Base-by-base conservation (phyloP, 257 asterid genomes). In the Penstemon davidsonii region DNA sequence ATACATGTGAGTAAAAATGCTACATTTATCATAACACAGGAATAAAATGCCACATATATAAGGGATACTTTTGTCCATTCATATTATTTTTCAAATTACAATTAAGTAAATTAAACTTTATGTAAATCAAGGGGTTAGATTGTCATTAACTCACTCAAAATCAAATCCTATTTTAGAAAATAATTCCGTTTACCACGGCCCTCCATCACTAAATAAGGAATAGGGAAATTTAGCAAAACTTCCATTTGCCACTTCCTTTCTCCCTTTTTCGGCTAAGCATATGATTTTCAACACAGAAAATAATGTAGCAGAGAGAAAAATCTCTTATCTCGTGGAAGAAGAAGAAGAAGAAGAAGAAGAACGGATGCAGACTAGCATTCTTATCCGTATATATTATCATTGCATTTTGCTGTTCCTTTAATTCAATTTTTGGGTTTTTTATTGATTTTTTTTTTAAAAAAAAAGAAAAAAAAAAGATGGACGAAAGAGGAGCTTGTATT, bases 121-220 rank as follows among this genome's bases (percentile, higher is more conserved):
- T 25, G 33, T 25, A 25, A 25, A 25, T 25, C 33, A 0, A 25
- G 33, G 33, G 33, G n/a, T 0, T 25, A 25, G 2, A 25, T 25
- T 25, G 33, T 25, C 33, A 25, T 25, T 25, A 25, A 25, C 33
- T 25, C 33, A 25, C 33, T 25, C 33, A 25, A 25, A 25, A 25
- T 25, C 33, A 25, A 25, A 25, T 25, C 33, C 33, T 25, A 25
- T 25, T 25, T 25, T 25, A 25, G 33, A 25, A 25, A 25, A 25
- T 25, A 25, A 0, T 25, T 49, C 85, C 85, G 85, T 50, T 18
- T 25, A 55, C 33, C 11, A 49, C 76, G 83, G 77, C 13, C 81
- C 42, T 72, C 85, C 85, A 81, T 51, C 68, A 33, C 83, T 77
- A 78, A 77, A 68, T 53, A 18, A 60, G 69, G 83, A 50, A 77